These are phyloP conservation scores for Nectriaceae sp. DNA, from an alignment of 2,329 filamentous ascomycete species.

Conservation along the genomic window DNA sequence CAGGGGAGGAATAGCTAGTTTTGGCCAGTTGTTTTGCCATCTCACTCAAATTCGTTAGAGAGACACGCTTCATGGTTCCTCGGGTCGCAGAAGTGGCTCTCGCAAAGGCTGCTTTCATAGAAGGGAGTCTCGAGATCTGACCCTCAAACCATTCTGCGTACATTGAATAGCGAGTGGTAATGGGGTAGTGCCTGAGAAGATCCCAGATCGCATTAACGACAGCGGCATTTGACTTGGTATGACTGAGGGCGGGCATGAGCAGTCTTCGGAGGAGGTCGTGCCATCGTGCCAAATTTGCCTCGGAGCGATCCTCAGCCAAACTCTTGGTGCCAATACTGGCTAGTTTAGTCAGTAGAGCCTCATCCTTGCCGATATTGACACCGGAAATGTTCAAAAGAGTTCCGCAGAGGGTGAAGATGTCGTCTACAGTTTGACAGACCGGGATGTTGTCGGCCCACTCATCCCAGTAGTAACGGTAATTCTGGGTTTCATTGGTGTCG, in stretches of 20 bases:
- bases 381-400: constrained; percentile 85
- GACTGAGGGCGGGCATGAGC: constrained; percentile 84
- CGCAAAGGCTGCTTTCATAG: constrained; percentile 78
- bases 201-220: constrained; percentile 86
- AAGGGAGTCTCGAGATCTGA: constrained; percentile 71
- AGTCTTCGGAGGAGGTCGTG: constrained; percentile 79
- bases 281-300: constrained; percentile 76
- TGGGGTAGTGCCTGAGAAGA: constrained; percentile 77
- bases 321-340: constrained; percentile 82
- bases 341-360: constrained; percentile 75
- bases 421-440: constrained; percentile 85
- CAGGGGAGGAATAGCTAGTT: constrained; percentile 87
- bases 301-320: constrained; percentile 68
- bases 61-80: constrained; percentile 85
- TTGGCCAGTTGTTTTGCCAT: constrained; percentile 91
- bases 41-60: constrained; percentile 79
- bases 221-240: constrained; percentile 81
- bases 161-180: constrained; percentile 77
- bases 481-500: constrained; percentile 73
- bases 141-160: constrained; percentile 94
- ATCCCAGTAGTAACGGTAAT: constrained; percentile 95
- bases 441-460: constrained; percentile 96
- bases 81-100: constrained; percentile 77
- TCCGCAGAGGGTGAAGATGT: constrained; percentile 83
- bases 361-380: constrained; percentile 85